phyloP scores from a whole-genome alignment of 78 protist genomes.

The Guillardia theta region DNA sequence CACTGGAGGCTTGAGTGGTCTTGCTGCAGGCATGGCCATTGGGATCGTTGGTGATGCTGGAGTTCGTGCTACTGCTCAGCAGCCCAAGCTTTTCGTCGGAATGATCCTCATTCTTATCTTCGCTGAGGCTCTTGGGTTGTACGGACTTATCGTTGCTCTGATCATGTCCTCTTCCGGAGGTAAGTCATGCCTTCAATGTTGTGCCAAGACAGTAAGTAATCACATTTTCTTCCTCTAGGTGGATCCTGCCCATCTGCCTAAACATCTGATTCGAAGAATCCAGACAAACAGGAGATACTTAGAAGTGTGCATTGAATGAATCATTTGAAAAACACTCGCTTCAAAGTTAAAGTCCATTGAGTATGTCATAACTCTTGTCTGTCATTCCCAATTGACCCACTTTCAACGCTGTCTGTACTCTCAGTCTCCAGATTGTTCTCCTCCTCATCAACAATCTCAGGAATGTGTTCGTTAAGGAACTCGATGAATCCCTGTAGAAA shows the following conservation, averaged over 20 bases:
- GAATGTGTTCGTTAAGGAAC: neutral
- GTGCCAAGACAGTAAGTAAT: no score
- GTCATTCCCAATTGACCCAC: no score
- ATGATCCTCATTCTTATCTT: slow-evolving; percentile 93
- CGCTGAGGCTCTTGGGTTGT: slow-evolving; percentile 93
- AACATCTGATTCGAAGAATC: no score
- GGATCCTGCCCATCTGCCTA: no score
- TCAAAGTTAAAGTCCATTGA: no score
- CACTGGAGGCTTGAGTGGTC: slow-evolving; percentile 89
- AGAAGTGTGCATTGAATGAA: no score
- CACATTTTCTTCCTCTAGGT: no score
- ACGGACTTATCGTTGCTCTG: slow-evolving; percentile 87
- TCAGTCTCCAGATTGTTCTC: neutral
- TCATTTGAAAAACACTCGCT: no score
- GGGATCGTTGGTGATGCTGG: slow-evolving; percentile 94
- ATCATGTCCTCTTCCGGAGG: slow-evolving; percentile 43
- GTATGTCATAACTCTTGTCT: no score
- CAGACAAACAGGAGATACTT: no score
- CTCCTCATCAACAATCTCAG: neutral
- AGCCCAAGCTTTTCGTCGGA: slow-evolving; percentile 78
- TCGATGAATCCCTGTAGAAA: neutral
- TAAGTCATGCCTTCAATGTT: no score
- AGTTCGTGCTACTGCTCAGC: slow-evolving; percentile 84
- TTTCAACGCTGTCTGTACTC: neutral
- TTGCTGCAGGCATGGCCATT: slow-evolving; percentile 94